Percentiles rank a stretch among this genome's conserved stretches.
phyloP scores from a whole-genome alignment of 2,329 filamentous ascomycete species.

The Verticillium zaregamsianum region DNA sequence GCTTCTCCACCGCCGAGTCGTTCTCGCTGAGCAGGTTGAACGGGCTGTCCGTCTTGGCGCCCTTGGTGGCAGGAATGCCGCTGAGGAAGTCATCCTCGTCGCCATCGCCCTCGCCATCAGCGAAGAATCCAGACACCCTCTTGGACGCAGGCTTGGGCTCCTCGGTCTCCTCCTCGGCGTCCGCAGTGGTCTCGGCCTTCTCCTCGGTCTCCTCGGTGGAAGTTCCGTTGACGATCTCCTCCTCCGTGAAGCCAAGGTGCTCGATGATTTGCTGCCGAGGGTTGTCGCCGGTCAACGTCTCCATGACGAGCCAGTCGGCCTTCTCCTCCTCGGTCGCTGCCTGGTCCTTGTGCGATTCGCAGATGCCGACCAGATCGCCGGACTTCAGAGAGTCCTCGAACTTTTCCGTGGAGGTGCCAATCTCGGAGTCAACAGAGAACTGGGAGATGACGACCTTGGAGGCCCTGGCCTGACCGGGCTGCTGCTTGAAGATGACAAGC shows the following conservation, averaged over 20 bases:
- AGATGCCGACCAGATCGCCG: constrained; percentile 75
- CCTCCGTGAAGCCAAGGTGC: constrained; percentile 79
- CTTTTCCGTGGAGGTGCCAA: constrained; percentile 78
- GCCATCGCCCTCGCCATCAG: constrained; percentile 61
- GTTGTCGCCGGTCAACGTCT: constrained; percentile 79
- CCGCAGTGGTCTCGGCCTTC: constrained; percentile 14
- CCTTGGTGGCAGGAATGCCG: constrained; percentile 81
- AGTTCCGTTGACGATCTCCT: constrained; percentile 48
- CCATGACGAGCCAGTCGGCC: constrained; percentile 92
- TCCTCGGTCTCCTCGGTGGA: constrained; percentile 23
- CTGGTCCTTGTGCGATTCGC: constrained; percentile 69
- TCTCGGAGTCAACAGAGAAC: constrained; percentile 83
- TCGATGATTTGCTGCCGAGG: constrained; percentile 83
- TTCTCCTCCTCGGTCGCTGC: constrained; percentile 87
- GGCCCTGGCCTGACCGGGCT: constrained; percentile 58
- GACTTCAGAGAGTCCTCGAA: constrained; percentile 80
- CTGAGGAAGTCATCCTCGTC: constrained; percentile 78
- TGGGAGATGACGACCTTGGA: constrained; percentile 81
- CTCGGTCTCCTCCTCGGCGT: constrained; percentile 23
- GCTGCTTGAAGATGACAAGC: constrained; percentile 67
- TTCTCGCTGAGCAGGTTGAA: constrained; percentile 83
- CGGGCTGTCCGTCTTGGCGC: constrained; percentile 87
- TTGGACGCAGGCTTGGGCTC: constrained; percentile 53
- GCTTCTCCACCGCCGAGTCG: constrained; percentile 80
- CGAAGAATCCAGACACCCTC: constrained; percentile 74